Conservation (phyloP, 495 filamentous ascomycete species). For the Aspergillus indologenus region DNA sequence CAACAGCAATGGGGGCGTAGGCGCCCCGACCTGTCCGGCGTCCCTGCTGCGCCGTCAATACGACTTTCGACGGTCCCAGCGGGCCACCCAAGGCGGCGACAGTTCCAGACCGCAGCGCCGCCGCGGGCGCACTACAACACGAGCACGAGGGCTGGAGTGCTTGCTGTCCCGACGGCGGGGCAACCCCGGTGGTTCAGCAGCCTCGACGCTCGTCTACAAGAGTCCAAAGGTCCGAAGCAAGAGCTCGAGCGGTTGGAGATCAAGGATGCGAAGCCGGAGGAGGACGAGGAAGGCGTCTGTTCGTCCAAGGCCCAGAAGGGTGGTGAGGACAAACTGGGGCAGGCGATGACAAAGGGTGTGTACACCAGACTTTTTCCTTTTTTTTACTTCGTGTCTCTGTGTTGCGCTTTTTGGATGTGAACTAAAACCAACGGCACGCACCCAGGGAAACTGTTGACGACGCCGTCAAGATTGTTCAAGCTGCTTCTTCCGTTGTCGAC, state of each 20-base stretch:
- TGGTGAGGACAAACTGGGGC: constrained; percentile 26
- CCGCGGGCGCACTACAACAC: neutral
- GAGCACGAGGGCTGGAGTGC: neutral
- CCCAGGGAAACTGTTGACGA: constrained; percentile 83
- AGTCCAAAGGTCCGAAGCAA: neutral
- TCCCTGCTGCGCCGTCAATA: neutral
- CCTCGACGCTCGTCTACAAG: neutral
- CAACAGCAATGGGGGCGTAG: neutral
- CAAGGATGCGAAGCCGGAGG: constrained; percentile 15
- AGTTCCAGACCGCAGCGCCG: no score
- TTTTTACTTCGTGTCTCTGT: no score
- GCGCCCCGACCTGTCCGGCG: neutral
- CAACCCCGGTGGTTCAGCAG: neutral
- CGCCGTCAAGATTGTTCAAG: constrained; percentile 85
- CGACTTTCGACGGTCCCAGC: no score
- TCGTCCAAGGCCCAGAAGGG: neutral
- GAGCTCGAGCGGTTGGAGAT: neutral
- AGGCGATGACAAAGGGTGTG: constrained; percentile 64
- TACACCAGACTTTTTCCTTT: neutral
- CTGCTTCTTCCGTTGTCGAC: constrained; percentile 78
- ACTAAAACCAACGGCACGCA: no score
- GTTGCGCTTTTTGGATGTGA: no score
- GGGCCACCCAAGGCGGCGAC: no score
- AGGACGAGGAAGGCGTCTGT: constrained; percentile 4
- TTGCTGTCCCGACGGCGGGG: neutral